These are phyloP conservation scores for Jaenimonas drosophilae DNA, from an alignment of 208 protist species.

Conservation along the genomic window DNA sequence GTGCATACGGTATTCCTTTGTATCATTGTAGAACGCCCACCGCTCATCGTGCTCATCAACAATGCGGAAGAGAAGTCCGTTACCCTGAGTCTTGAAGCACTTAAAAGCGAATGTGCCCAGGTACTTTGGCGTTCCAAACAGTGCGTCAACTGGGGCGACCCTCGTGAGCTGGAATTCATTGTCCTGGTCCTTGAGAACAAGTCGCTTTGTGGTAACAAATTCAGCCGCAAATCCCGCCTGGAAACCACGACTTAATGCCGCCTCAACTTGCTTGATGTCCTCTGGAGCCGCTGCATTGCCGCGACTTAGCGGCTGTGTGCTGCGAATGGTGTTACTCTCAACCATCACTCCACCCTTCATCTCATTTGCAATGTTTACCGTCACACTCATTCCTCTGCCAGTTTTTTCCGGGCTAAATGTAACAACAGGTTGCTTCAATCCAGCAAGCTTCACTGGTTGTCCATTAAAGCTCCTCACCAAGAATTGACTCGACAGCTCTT, in stretches of 20 bases:
- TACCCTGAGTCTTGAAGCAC: slow-evolving; percentile 62
- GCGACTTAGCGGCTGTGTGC: no score
- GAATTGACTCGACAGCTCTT: slow-evolving; percentile 41
- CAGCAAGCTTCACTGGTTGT: slow-evolving; percentile 8
- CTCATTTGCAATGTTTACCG: slow-evolving; percentile 5
- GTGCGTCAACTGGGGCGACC: slow-evolving; percentile 12
- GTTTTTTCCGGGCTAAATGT: slow-evolving; percentile 13
- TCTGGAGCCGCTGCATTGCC: no score
- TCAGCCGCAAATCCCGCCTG: slow-evolving; percentile 38
- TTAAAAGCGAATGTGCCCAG: slow-evolving; percentile 39
- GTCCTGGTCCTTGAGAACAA: slow-evolving; percentile 30
- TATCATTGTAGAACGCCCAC: slow-evolving; percentile 80
- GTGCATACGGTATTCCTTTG: slow-evolving; percentile 40
- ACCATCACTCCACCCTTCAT: neutral
- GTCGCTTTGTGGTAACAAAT: slow-evolving; percentile 10
- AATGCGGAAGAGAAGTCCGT: slow-evolving; percentile 66
- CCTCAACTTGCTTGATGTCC: slow-evolving; percentile 14
- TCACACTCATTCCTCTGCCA: neutral
- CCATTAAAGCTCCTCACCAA: slow-evolving; percentile 49
- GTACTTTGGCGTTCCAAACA: slow-evolving; percentile 33
- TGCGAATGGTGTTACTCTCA: neutral
- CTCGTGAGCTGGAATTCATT: slow-evolving; percentile 30
- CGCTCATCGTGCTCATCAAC: slow-evolving; percentile 59
- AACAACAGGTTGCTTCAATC: slow-evolving; percentile 38
- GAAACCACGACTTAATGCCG: slow-evolving; percentile 43